phyloP scores from a whole-genome alignment of 805 yeast species.

The Saccharomycopsis oosterbeekiorum region DNA sequence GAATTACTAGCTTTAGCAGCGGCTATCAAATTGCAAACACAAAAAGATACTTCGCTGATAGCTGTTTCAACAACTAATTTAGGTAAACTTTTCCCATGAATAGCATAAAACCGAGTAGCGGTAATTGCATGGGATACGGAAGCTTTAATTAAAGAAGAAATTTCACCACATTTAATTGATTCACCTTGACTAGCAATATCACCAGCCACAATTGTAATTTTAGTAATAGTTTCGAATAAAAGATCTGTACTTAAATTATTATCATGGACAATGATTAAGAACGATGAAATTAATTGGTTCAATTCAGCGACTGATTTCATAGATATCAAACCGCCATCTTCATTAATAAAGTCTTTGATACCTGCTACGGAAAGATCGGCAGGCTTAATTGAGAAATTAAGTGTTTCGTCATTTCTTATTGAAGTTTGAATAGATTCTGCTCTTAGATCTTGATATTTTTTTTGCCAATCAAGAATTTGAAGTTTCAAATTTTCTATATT shows the following conservation, averaged over 20 bases:
- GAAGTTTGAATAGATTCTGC: conserved; percentile 25
- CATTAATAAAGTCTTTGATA: conserved; percentile 24
- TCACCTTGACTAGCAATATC: conserved; percentile 24
- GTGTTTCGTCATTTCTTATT: neutral
- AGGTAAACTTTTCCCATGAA: conserved; percentile 58
- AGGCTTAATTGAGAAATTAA: conserved; percentile 14
- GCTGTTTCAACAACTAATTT: conserved; percentile 64
- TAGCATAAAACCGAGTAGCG: conserved; percentile 61
- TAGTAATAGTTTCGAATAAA: conserved; percentile 43
- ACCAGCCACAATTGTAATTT: conserved; percentile 33
- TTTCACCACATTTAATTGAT: conserved; percentile 28
- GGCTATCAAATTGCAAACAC: conserved; percentile 52
- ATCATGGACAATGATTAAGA: conserved; percentile 24
- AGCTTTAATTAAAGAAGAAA: conserved; percentile 45
- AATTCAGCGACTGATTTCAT: conserved; percentile 34
- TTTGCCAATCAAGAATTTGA: conserved; percentile 38
- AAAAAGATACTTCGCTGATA: conserved; percentile 58
- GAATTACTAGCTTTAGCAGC: conserved; percentile 35
- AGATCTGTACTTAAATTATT: conserved; percentile 27
- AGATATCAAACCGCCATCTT: conserved; percentile 38
- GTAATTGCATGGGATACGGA: conserved; percentile 69
- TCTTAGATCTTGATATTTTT: conserved; percentile 40
- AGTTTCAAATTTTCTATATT: conserved; percentile 28
- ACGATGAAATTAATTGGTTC: conserved; percentile 32
- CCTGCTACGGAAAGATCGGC: conserved; percentile 23